These are phyloP conservation scores for Brassica cretica DNA, from an alignment of 345 rosid genomes.

Conservation along the genomic window DNA sequence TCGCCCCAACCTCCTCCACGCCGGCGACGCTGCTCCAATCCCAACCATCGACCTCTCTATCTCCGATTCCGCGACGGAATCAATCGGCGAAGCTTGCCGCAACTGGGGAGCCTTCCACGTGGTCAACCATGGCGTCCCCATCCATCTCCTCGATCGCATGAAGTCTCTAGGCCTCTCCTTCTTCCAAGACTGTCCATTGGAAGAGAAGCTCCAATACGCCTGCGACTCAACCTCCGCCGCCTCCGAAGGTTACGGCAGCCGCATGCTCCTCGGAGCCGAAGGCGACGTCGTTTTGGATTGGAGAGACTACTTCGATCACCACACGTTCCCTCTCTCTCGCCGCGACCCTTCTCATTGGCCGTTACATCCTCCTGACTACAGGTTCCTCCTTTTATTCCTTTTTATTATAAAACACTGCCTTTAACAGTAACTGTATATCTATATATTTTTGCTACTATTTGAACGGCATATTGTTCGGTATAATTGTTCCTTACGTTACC, in stretches of 20 bases:
- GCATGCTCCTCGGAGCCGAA: conserved; percentile 54
- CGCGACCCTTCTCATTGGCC: conserved; percentile 82
- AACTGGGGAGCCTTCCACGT: conserved; percentile 93
- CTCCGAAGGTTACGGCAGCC: conserved; percentile 81
- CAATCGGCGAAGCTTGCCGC: conserved; percentile 57
- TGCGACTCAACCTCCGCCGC: conserved; percentile 68
- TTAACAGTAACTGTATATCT: not conserved
- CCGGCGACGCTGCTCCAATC: conserved; percentile 28
- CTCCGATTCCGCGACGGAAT: conserved; percentile 38
- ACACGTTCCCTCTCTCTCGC: conserved; percentile 73
- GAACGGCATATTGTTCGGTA: too few relatives aligned
- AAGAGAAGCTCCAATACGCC: conserved; percentile 71
- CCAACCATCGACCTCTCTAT: conserved; percentile 61
- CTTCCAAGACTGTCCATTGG: conserved; percentile 55
- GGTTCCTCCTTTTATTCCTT: conserved; percentile 38
- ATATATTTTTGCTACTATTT: too few relatives aligned
- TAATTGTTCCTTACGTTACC: too few relatives aligned
- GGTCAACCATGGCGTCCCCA: conserved; percentile 66
- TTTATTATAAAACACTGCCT: not conserved
- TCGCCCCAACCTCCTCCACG: conserved; percentile 41
- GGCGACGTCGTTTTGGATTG: conserved; percentile 65
- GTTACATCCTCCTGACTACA: conserved; percentile 59
- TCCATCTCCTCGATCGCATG: conserved; percentile 50
- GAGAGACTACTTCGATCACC: conserved; percentile 97
- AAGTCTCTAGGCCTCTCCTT: conserved; percentile 49